phyloP scores from a whole-genome alignment of 148 eudicot genomes.

The Vaccinium macrocarpon region DNA sequence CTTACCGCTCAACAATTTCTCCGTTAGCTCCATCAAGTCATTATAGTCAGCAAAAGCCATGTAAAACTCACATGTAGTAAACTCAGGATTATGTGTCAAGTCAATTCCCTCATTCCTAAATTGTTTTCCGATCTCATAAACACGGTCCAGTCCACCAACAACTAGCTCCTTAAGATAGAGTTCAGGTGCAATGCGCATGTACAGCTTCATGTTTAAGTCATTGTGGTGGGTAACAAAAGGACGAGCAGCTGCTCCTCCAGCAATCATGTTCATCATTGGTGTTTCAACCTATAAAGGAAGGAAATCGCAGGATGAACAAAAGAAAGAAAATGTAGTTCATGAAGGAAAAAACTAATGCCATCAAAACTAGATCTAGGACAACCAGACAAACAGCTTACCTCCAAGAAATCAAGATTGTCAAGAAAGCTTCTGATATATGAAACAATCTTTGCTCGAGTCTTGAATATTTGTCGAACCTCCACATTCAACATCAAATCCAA shows the following conservation, averaged over 20 bases:
- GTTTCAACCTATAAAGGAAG: conserved; percentile 69
- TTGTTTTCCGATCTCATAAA: conserved; percentile 94
- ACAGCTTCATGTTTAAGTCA: conserved; percentile 82
- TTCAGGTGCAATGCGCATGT: conserved; percentile 97
- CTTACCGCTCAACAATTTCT: conserved; percentile 84
- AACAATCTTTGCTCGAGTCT: conserved; percentile 63
- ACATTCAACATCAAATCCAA: conserved; percentile 82
- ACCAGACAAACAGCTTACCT: conserved; percentile 42
- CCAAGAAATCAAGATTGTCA: conserved; percentile 66
- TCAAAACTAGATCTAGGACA: background rate
- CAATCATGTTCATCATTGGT: conserved; percentile 97
- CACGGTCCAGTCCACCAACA: conserved; percentile 93
- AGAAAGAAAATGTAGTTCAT: background rate
- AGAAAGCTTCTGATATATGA: conserved; percentile 69
- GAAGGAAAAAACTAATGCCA: background rate
- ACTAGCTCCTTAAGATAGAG: conserved; percentile 90
- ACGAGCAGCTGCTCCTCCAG: conserved; percentile 98
- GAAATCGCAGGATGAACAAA: background rate
- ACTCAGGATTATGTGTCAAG: conserved; percentile 96
- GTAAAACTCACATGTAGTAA: conserved; percentile 95
- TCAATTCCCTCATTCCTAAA: conserved; percentile 97
- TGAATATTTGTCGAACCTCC: conserved; percentile 81
- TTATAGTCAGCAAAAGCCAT: conserved; percentile 98
- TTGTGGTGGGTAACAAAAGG: conserved; percentile 97
- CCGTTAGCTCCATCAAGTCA: conserved; percentile 89